Conservation (phyloP, 495 filamentous ascomycete genomes). For the Aspergillus biplanus region DNA sequence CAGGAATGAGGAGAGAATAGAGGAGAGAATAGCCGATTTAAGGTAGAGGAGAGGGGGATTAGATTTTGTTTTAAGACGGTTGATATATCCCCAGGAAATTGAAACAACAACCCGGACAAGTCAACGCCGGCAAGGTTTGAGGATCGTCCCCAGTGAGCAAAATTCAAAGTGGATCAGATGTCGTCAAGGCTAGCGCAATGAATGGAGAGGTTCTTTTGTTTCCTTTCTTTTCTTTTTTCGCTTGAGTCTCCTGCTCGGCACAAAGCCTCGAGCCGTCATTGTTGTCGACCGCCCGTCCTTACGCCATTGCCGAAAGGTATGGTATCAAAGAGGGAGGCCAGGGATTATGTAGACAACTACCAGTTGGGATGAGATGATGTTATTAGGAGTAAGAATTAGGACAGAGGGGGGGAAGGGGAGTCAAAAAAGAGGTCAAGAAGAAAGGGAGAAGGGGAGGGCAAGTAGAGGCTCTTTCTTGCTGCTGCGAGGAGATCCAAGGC, state of each 20-base stretch:
- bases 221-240: conserved; percentile 25
- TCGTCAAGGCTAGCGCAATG: background rate
- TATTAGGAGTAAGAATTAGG: conserved; percentile 14
- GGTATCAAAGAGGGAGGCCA: conserved; percentile 23
- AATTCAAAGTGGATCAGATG: conserved; percentile 10
- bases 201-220: conserved; percentile 17
- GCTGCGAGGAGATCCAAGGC: conserved; percentile 1
- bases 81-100: background rate
- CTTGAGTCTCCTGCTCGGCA: conserved; percentile 20
- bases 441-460: background rate
- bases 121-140: conserved; percentile 5
- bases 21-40: background rate
- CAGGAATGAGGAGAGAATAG: conserved; percentile 2
- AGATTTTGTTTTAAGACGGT: background rate
- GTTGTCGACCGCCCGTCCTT: conserved; percentile 21
- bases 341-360: conserved; percentile 2
- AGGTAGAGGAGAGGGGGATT: background rate
- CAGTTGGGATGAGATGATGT: conserved; percentile 12
- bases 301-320: conserved; percentile 29
- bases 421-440: conserved; percentile 6
- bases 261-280: conserved; percentile 23
- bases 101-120: background rate
- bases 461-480: conserved; percentile 2
- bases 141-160: conserved; percentile 5
- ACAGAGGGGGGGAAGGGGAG: conserved; percentile 5